Evolutionary conservation across 352 stramenopile species (phyloP), one percentile per base, ranked within the genome.

Genomic region (Phytophthora brassicae): DNA sequence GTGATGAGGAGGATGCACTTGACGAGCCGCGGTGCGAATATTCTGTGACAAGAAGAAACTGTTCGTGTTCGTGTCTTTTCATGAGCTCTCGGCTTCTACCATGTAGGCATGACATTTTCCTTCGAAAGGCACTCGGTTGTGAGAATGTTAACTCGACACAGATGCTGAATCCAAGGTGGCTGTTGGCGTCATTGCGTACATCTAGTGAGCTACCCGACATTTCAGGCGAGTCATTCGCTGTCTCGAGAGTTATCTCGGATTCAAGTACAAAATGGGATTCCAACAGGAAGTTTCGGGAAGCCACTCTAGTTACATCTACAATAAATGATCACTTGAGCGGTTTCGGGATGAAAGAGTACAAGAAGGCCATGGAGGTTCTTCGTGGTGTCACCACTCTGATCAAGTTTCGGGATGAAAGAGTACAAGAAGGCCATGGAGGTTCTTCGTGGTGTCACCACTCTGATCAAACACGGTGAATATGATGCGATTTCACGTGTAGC

Each of bases 1-100:
- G 13, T 4, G 8, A 29, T 4, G 33, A 42, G 0, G 51, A 71
- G 9, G 20, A 55, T 14, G 47, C 50, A 5, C n/a, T 54, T 8
- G 63, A 71, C 36, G 67, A 71, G 22, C 33, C 51, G 1, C 31
- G 20, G 11, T 28, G 29, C 12, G 53, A 75, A 45, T 66, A 66
- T 19, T 46, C 12, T 12, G 35, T 71, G 4, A 56, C 60, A 11
- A 57, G 60, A 23, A 12, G 17, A 0, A 41, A 17, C n/a, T 75
- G 67, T 56, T 35, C 33, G 17, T 75, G 56, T 12, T 70, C 46
- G 1, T 69, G 66, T 35, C 19, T 64, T n/a, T 64, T 70, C 17
- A 64, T 64, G 56, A 38, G 22, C 2, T 64, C 55, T 0, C 35
- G 59, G 0, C 29, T 67, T 17, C 19, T 67, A 1, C 56, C 66